Percentiles rank a stretch among this genome's conserved stretches.
phyloP scores from a whole-genome alignment of 257 asterid genomes.

The Solanum tarijense region DNA sequence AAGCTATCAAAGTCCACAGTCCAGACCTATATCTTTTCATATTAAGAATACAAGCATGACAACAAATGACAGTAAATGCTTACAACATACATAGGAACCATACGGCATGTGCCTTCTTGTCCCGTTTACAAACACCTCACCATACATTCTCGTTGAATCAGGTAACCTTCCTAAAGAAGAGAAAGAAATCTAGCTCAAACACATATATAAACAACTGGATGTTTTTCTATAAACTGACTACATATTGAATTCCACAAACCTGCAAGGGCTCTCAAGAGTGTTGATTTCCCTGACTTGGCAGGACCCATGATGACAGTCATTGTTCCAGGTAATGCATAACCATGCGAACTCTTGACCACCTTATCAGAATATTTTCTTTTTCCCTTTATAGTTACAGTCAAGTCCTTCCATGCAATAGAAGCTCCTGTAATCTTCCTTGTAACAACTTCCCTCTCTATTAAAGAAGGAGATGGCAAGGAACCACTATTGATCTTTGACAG shows the following conservation, averaged over 20 bases:
- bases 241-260: slow-evolving; percentile 29
- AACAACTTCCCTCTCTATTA: slow-evolving; percentile 56
- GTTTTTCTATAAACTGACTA: background rate
- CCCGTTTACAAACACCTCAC: slow-evolving; percentile 87
- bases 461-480: slow-evolving; percentile 75
- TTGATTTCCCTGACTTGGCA: slow-evolving; percentile 95
- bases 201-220: background rate
- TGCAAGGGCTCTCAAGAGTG: slow-evolving; percentile 89
- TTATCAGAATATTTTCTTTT: slow-evolving; percentile 81
- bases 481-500: slow-evolving; percentile 84
- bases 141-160: slow-evolving; percentile 67
- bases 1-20: background rate
- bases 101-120: slow-evolving; percentile 57
- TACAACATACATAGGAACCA: slow-evolving; percentile 73
- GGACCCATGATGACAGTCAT: slow-evolving; percentile 99
- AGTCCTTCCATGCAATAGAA: slow-evolving; percentile 87
- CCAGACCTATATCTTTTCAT: background rate
- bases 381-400: slow-evolving; percentile 85
- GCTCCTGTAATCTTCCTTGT: slow-evolving; percentile 73
- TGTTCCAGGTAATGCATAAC: slow-evolving; percentile 89
- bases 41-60: background rate
- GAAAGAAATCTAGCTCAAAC: slow-evolving; percentile 1
- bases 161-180: slow-evolving; percentile 66
- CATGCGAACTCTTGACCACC: slow-evolving; percentile 87
- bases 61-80: background rate